Base-by-base conservation (phyloP, 2,329 filamentous ascomycete genomes). In the Aspergillus spinulosporus region DNA sequence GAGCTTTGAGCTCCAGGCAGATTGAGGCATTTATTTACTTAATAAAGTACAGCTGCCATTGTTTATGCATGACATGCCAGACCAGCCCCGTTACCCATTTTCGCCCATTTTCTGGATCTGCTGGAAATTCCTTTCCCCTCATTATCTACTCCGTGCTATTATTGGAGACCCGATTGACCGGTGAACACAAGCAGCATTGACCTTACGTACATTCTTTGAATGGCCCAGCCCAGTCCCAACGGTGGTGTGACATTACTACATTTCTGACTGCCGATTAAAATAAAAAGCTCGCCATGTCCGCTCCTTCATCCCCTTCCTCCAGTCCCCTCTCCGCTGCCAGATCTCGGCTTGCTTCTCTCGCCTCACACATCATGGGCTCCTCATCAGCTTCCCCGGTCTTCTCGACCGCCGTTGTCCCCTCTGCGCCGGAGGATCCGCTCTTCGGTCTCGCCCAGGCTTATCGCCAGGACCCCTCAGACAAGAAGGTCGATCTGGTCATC, bases 401-500 rank as follows among this genome's bases (percentile, higher is more conserved):
- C 79, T 84, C 87, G 59, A 82, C 88, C 68, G 84, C 89, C 69
- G 79, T 82, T 63, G 90, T 97, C 58, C 90, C 92, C 68, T 88
- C 93, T 77, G 94, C 94, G 59, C 92, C 94, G 47, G 92, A 96
- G 75, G 94, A 99, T 78, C 87, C 93, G 63, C 85, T 99, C 72
- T 99, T 99, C 72, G 92, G 93, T 56, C 80, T 99, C 68, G 92
- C 93, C 84, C 85, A 88, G 61, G 92, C 90, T 60, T 99, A 88
- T 81, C 86, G 86, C 69, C 89, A 88, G 60, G 94, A 99, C 71
- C 78, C 84, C 14, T 82, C 79, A 55, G 74, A 82, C 56, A 85
- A 90, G 75, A 99, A 99, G 80, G 89, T 99, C 64, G 94, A 99
- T 77, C 78, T 99, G 76, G 92, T 94, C 72, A 84, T 97, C 78